Evolutionary conservation across 768 basidiomycete species (phyloP).

Genomic region (Termitomyces sp.): DNA sequence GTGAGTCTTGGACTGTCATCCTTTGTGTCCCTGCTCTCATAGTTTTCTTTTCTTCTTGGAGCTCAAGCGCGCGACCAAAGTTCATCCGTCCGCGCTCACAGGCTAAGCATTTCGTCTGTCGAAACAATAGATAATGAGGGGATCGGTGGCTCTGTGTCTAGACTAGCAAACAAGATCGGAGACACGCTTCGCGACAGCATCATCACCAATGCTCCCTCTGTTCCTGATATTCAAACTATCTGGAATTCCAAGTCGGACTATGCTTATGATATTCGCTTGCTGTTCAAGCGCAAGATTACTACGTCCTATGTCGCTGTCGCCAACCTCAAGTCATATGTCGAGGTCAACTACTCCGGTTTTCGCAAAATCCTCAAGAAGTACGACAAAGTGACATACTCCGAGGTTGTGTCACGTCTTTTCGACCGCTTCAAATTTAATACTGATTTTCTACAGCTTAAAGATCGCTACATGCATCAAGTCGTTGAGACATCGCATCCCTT

Average conservation of each 20-base stretch:
- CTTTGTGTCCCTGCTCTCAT: background rate
- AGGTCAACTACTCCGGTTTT: conserved; percentile 90
- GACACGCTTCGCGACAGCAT: conserved; percentile 45
- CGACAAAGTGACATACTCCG: conserved; percentile 85
- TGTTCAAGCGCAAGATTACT: conserved; percentile 88
- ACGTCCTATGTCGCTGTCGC: conserved; percentile 72
- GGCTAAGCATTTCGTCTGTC: conserved; percentile 45
- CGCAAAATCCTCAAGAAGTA: conserved; percentile 97
- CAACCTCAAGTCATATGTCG: conserved; percentile 79
- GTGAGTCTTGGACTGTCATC: background rate
- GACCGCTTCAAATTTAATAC: background rate
- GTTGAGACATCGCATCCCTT: conserved; percentile 73
- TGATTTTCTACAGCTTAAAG: conserved; percentile 51
- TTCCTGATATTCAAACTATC: conserved; percentile 36
- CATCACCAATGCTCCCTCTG: conserved; percentile 25
- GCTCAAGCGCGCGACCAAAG: conserved; percentile 1
- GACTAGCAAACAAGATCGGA: conserved; percentile 42
- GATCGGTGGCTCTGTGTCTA: conserved; percentile 18
- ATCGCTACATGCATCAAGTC: conserved; percentile 63
- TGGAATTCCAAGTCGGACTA: conserved; percentile 81
- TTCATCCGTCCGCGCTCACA: conserved; percentile 13
- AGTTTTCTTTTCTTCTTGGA: background rate
- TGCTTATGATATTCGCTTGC: conserved; percentile 74
- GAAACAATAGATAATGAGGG: conserved; percentile 26
- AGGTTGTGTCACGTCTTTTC: conserved; percentile 25